Evolutionary conservation across 1,284 basidiomycete species (phyloP).

Genomic region (Athelia psychrophila): DNA sequence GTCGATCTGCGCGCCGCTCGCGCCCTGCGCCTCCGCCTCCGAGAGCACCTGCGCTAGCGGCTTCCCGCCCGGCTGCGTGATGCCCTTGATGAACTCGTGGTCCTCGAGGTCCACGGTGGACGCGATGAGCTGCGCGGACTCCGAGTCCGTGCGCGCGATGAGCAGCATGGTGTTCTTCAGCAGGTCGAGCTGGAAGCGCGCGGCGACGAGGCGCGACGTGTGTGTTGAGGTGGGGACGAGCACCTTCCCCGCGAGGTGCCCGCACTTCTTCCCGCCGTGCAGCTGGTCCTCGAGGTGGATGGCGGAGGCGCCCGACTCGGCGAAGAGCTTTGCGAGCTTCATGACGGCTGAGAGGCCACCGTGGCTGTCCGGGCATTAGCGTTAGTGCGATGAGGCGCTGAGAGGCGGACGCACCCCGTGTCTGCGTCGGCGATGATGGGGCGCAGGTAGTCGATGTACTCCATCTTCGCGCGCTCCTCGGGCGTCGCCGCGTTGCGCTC

Average conservation of each 20-base stretch:
- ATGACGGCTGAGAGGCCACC: constrained; percentile 94
- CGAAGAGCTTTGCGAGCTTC: constrained; percentile 93
- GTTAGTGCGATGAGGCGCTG: too few species aligned
- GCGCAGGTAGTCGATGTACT: constrained; percentile 84
- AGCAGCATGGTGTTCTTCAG: constrained; percentile 86
- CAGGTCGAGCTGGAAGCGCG: constrained; percentile 87
- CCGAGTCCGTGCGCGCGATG: constrained; percentile 90
- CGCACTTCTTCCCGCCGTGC: constrained; percentile 92
- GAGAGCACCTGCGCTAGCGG: constrained; percentile 74
- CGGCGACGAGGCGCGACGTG: constrained; percentile 77
- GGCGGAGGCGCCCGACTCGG: constrained; percentile 87
- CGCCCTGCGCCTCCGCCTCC: constrained; percentile 71
- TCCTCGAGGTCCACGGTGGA: constrained; percentile 81
- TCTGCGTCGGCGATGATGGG: constrained; percentile 95
- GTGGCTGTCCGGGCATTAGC: constrained; percentile 47
- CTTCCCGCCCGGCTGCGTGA: constrained; percentile 49
- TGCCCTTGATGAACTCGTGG: constrained; percentile 78
- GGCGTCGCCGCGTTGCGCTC: constrained; percentile 70
- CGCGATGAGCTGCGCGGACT: constrained; percentile 85
- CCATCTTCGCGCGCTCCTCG: constrained; percentile 65
- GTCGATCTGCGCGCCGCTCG: constrained; percentile 71
- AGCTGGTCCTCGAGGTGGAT: constrained; percentile 93
- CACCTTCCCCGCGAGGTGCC: constrained; percentile 92
- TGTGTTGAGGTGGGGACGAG: constrained; percentile 88
- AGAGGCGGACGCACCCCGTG: constrained; percentile 64